Conservation (phyloP, 2,329 filamentous ascomycete genomes). For the Aspergillus calidoustus region DNA sequence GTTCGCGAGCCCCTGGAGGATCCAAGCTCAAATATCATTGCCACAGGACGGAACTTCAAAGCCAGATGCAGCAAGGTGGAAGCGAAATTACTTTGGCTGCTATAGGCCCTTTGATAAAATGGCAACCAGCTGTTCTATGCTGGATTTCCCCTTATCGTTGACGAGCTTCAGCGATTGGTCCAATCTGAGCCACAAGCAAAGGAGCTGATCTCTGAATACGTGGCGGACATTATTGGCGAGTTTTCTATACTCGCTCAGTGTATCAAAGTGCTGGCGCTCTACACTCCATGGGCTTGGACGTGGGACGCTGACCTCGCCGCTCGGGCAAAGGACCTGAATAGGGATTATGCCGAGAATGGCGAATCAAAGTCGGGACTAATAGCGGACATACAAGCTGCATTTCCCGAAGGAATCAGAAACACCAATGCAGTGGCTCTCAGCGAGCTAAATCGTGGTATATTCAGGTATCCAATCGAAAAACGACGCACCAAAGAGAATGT, state of each 20-base stretch:
- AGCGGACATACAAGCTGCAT: neutral
- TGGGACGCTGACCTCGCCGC: slow-evolving; percentile 41
- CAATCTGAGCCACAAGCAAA: slow-evolving; percentile 42
- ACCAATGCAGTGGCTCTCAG: slow-evolving; percentile 19
- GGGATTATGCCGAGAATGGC: neutral
- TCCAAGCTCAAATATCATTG: neutral
- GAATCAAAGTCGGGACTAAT: neutral
- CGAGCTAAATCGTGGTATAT: slow-evolving; percentile 43
- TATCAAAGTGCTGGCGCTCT: slow-evolving; percentile 51
- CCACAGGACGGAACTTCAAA: neutral
- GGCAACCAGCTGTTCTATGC: slow-evolving; percentile 39
- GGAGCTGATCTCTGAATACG: slow-evolving; percentile 44
- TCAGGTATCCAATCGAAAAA: slow-evolving; percentile 56
- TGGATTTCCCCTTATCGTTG: slow-evolving; percentile 45
- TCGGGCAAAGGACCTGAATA: slow-evolving; percentile 1
- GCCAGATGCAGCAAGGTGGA: slow-evolving; percentile 2
- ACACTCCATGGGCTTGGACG: slow-evolving; percentile 54
- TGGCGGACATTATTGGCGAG: slow-evolving; percentile 48
- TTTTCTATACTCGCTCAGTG: slow-evolving; percentile 54
- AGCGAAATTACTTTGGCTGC: slow-evolving; percentile 9
- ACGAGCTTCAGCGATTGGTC: slow-evolving; percentile 55
- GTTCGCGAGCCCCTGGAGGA: slow-evolving; percentile 11
- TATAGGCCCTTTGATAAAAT: slow-evolving; percentile 25
- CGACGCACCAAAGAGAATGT: slow-evolving; percentile 53
- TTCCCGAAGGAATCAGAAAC: neutral